Evolutionary conservation across 1,284 basidiomycete species (phyloP), one percentile per base, ranked within the genome.

Genomic region (Coriolopsis trogii): DNA sequence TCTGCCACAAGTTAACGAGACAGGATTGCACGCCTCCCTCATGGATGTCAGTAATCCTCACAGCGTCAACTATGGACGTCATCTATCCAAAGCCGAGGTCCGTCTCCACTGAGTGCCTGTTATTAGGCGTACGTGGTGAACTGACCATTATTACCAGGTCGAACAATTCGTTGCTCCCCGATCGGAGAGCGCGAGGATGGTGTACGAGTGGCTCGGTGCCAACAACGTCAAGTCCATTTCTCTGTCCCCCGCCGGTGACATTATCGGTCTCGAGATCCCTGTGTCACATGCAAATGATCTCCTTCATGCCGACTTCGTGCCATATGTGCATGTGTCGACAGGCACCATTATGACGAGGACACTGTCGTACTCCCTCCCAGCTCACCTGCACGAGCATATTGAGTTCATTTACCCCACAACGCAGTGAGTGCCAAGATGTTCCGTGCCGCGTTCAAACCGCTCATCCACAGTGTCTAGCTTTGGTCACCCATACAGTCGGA

Each of bases 331-430:
- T 55, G 58, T 61, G 9, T 58, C 59, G 12, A 70, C 64, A 20
- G 67, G 70, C 48, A 57, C 63, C 28, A 52, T 63, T 31, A 54
- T 63, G 41, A 47, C 68, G 45, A 70, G 73, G 37, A 76, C 74
- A 1, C 63, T 76, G 25, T 58, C 68, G 4, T 76, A 76, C 63
- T 73, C 73, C 1, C 56, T 77, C 18, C 74, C 74, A 2, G 55
- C 60, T 0, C 62, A 65, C 31, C 60, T 77, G 7, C 49, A 66
- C 33, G 63, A 62, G 5, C 70, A 74, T 51, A 54, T 77, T 37
- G 61, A 69, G 3, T 60, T 73, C 8, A 62, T 77, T 9, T 72
- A 75, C 49, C 75, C 74, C 1, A 73, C 72, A 0, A 66, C 61
- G 25, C 53, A 63, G 65, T 69, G 53, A 16, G 42, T 44, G 2